Percentiles rank a stretch among this genome's conserved stretches.
These are phyloP conservation scores for Tricholoma saponaceum DNA, from an alignment of 768 basidiomycete species.

Conservation along the genomic window DNA sequence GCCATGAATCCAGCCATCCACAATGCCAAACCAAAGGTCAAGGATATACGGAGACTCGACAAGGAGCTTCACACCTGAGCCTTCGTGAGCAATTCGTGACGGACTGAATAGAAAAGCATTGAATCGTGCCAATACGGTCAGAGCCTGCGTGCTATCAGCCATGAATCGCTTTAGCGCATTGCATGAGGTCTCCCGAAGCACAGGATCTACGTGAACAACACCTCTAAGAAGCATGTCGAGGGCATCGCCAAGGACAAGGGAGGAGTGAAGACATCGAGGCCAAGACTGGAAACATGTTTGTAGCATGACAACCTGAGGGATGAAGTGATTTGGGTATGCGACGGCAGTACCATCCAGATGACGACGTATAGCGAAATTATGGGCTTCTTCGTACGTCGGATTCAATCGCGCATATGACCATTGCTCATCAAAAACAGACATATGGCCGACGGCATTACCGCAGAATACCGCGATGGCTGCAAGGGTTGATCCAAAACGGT, in stretches of 20 bases:
- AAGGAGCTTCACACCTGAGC: constrained; percentile 56
- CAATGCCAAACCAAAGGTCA: constrained; percentile 67
- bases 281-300: constrained; percentile 78
- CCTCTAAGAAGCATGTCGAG: constrained; percentile 79
- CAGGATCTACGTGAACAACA: constrained; percentile 81
- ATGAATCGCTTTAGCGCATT: constrained; percentile 71
- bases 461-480: constrained; percentile 55
- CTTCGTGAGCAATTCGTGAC: constrained; percentile 55
- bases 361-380: constrained; percentile 61
- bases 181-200: constrained; percentile 63
- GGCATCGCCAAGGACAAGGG: constrained; percentile 51
- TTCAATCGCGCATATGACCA: constrained; percentile 63
- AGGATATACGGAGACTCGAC: constrained; percentile 67
- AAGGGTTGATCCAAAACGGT: constrained; percentile 55
- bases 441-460: constrained; percentile 60
- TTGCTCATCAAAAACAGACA: constrained; percentile 85
- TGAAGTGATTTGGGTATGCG: constrained; percentile 60
- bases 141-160: constrained; percentile 50
- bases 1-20: constrained; percentile 63
- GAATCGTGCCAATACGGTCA: constrained; percentile 58
- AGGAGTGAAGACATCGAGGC: constrained; percentile 72
- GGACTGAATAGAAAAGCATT: constrained; percentile 75
- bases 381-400: constrained; percentile 63
- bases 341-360: constrained; percentile 59
- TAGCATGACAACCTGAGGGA: constrained; percentile 65